Conservation (phyloP, 345 rosid genomes). For the Rhizophora apiculata region DNA sequence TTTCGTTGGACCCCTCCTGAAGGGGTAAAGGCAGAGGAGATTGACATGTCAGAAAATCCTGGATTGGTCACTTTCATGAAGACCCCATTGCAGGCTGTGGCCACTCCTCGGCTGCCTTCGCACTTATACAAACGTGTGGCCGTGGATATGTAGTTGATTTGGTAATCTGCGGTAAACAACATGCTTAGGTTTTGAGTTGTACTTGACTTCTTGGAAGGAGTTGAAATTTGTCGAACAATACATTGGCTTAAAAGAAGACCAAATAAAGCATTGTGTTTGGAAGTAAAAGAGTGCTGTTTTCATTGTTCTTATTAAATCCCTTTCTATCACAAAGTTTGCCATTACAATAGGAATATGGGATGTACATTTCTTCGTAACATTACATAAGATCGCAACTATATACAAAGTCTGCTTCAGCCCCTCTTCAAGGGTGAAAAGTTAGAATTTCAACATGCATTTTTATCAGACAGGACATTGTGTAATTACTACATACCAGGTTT, state of each 20-base stretch:
- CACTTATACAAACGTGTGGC: slow-evolving; percentile 23
- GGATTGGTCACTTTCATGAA: slow-evolving; percentile 26
- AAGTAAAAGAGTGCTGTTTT: neutral
- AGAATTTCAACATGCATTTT: too few relatives aligned
- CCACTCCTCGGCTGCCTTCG: slow-evolving; percentile 22
- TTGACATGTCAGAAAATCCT: slow-evolving; percentile 26
- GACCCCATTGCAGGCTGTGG: slow-evolving; percentile 22
- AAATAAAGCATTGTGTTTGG: neutral
- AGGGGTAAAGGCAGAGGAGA: slow-evolving; percentile 17
- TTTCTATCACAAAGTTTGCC: neutral
- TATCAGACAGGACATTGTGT: too few relatives aligned
- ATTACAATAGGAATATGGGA: too few relatives aligned
- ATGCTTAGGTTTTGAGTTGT: neutral
- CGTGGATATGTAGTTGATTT: slow-evolving; percentile 11
- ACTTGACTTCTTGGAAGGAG: neutral
- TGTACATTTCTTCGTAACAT: too few relatives aligned
- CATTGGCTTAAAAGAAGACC: neutral
- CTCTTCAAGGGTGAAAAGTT: too few relatives aligned
- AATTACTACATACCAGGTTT: too few relatives aligned
- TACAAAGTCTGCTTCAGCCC: neutral
- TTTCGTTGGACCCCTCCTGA: slow-evolving; percentile 22
- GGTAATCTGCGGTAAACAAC: neutral
- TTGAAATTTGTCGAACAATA: neutral
- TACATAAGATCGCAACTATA: neutral
- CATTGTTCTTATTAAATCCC: neutral